Percentiles rank a stretch among this genome's conserved stretches.
phyloP scores from a whole-genome alignment of 1,139 yeast genomes.

The Protomyces inouyei region DNA sequence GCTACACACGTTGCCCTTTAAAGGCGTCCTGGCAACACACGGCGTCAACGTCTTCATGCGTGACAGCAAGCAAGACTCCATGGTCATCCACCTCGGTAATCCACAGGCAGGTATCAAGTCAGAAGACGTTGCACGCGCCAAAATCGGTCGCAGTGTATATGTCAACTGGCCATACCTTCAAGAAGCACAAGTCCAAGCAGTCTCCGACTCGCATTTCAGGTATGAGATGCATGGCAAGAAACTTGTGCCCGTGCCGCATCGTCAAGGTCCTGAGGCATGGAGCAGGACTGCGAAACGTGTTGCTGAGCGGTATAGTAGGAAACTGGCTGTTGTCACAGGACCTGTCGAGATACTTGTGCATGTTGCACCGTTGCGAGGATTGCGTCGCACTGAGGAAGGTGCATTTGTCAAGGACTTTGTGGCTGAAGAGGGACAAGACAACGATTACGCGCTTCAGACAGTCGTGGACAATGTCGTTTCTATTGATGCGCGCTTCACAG shows the following conservation, averaged over 20 bases:
- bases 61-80: slow-evolving; percentile 77
- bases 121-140: slow-evolving; percentile 53
- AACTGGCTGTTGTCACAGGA: slow-evolving; percentile 58
- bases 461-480: slow-evolving; percentile 70
- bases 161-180: slow-evolving; percentile 85
- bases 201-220: slow-evolving; percentile 53
- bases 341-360: slow-evolving; percentile 56
- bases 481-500: slow-evolving; percentile 67
- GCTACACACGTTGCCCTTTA: slow-evolving; percentile 62
- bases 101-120: slow-evolving; percentile 48
- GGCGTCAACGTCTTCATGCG: slow-evolving; percentile 77
- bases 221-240: slow-evolving; percentile 42
- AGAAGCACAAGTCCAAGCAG: slow-evolving; percentile 67
- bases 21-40: slow-evolving; percentile 49
- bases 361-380: slow-evolving; percentile 72
- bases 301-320: slow-evolving; percentile 44
- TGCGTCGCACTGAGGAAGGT: slow-evolving; percentile 65
- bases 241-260: slow-evolving; percentile 45
- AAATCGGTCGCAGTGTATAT: slow-evolving; percentile 58
- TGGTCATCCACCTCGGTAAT: slow-evolving; percentile 61
- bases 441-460: slow-evolving; percentile 64
- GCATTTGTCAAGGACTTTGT: slow-evolving; percentile 60
- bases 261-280: slow-evolving; percentile 46
- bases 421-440: slow-evolving; percentile 49
- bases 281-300: slow-evolving; percentile 41